These are phyloP conservation scores for Candida vaughaniae DNA, from an alignment of 805 yeast genomes.

Conservation along the genomic window DNA sequence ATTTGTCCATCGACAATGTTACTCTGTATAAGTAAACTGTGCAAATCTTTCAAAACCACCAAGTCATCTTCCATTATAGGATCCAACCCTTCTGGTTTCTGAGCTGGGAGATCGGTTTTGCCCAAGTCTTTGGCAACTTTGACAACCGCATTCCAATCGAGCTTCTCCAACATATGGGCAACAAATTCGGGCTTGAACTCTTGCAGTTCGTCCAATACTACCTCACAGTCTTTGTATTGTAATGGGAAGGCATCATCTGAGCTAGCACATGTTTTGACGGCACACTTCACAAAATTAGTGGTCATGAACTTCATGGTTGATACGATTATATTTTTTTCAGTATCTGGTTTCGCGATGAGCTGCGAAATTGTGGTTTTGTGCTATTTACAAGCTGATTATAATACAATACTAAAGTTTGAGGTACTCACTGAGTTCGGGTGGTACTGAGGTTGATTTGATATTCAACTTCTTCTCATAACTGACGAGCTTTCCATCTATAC, in stretches of 20 bases:
- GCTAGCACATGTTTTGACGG: slow-evolving; percentile 76
- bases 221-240: slow-evolving; percentile 59
- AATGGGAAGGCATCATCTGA: slow-evolving; percentile 81
- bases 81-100: slow-evolving; percentile 59
- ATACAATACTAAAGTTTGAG: too few relatives aligned
- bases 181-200: slow-evolving; percentile 85
- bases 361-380: not conserved
- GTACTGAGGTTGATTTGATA: not conserved
- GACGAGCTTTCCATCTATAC: slow-evolving; percentile 28
- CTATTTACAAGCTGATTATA: slow-evolving; percentile 5
- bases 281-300: slow-evolving; percentile 95
- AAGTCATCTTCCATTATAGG: slow-evolving; percentile 52
- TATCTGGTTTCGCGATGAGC: slow-evolving; percentile 13
- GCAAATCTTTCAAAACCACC: slow-evolving; percentile 69
- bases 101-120: slow-evolving; percentile 56
- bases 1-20: slow-evolving; percentile 85
- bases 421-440: too few relatives aligned
- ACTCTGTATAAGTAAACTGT: slow-evolving; percentile 76
- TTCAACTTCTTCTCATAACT: slow-evolving; percentile 17
- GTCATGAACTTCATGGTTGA: slow-evolving; percentile 81
- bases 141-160: slow-evolving; percentile 86
- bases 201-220: slow-evolving; percentile 61
- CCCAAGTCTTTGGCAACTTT: slow-evolving; percentile 71
- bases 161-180: slow-evolving; percentile 68
- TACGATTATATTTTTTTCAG: not conserved